Percentiles rank a stretch among this genome's conserved stretches.
These are phyloP conservation scores for Acrasis kona DNA, from an alignment of 78 protist species.

Conservation along the genomic window DNA sequence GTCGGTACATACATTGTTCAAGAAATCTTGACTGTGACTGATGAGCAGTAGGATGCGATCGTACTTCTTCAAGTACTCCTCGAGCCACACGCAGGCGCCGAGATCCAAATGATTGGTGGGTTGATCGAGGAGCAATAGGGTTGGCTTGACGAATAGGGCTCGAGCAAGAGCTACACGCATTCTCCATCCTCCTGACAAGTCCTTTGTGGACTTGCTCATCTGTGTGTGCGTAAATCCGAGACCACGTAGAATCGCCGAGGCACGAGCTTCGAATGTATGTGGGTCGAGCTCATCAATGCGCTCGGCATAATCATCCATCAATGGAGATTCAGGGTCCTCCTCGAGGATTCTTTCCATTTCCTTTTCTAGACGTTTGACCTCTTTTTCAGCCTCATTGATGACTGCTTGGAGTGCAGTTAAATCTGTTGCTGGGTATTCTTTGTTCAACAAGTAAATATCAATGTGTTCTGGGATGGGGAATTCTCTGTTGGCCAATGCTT, in stretches of 20 bases:
- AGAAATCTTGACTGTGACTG: constrained; percentile 79
- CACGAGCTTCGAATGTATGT: constrained; percentile 14
- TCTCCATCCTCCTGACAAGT: constrained; percentile 85
- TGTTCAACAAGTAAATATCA: constrained; percentile 4
- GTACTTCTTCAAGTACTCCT: constrained; percentile 36
- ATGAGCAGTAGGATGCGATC: constrained; percentile 52
- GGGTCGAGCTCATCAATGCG: constrained; percentile 27
- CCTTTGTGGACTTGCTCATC: constrained; percentile 6
- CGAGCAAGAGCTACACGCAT: constrained; percentile 71
- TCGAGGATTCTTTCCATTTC: constrained; percentile 41
- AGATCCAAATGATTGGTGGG: constrained; percentile 91
- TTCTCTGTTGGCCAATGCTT: constrained; percentile 52
- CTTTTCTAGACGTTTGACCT: constrained; percentile 49
- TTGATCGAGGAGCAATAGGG: constrained; percentile 77
- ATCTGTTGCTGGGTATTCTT: too few relatives aligned
- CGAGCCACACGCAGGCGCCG: constrained; percentile 41
- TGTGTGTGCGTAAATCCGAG: constrained; percentile 64
- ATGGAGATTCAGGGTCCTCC: constrained; percentile 5
- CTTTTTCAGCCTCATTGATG: too few relatives aligned
- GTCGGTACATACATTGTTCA: constrained; percentile 75
- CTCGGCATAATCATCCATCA: background rate
- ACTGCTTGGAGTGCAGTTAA: too few relatives aligned
- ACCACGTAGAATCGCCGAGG: constrained; percentile 38
- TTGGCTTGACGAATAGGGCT: constrained; percentile 58
- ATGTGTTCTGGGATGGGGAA: constrained; percentile 56